phyloP scores from a whole-genome alignment of 352 stramenopile genomes.

The Phytophthora syringae region DNA sequence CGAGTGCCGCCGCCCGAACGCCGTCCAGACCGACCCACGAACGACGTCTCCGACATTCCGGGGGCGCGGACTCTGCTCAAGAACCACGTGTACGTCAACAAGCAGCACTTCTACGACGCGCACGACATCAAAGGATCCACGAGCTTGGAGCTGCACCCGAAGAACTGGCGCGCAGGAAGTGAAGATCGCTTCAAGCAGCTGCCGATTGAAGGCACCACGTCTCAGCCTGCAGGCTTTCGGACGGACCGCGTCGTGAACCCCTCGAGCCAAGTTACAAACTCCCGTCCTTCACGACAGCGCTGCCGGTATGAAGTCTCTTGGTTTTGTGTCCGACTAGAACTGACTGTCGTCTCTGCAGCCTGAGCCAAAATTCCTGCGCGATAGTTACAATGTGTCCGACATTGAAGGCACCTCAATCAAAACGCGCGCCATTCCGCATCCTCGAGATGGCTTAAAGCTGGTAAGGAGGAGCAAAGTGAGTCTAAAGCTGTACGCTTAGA shows the following conservation, averaged over 20 bases:
- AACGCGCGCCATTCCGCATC: slow-evolving; percentile 47
- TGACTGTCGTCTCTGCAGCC: slow-evolving; percentile 26
- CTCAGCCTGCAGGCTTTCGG: slow-evolving; percentile 57
- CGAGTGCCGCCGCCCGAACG: slow-evolving; percentile 29
- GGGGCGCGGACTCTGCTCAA: slow-evolving; percentile 61
- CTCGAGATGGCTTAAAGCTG: slow-evolving; percentile 53
- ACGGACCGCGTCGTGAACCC: slow-evolving; percentile 73
- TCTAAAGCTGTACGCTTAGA: background rate
- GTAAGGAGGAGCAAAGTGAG: slow-evolving; percentile 14
- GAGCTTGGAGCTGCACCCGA: slow-evolving; percentile 70
- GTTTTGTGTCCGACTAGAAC: background rate
- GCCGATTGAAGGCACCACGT: slow-evolving; percentile 63
- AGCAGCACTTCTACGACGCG: slow-evolving; percentile 69
- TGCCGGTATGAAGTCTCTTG: slow-evolving; percentile 30
- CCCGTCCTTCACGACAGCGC: slow-evolving; percentile 50
- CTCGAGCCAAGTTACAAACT: slow-evolving; percentile 69
- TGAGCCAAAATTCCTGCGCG: slow-evolving; percentile 67
- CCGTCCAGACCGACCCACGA: slow-evolving; percentile 53
- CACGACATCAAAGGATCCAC: slow-evolving; percentile 64
- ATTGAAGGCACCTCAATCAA: slow-evolving; percentile 72
- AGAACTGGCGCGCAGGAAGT: slow-evolving; percentile 46
- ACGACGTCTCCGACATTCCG: slow-evolving; percentile 72
- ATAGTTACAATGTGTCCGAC: slow-evolving; percentile 78
- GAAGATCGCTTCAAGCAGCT: slow-evolving; percentile 77
- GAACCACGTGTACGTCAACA: slow-evolving; percentile 68